A percentile compares a stretch with the other conserved stretches of the same genome.
phyloP scores from a whole-genome alignment of 1,284 basidiomycete species.

The Vanrija pseudolonga region DNA sequence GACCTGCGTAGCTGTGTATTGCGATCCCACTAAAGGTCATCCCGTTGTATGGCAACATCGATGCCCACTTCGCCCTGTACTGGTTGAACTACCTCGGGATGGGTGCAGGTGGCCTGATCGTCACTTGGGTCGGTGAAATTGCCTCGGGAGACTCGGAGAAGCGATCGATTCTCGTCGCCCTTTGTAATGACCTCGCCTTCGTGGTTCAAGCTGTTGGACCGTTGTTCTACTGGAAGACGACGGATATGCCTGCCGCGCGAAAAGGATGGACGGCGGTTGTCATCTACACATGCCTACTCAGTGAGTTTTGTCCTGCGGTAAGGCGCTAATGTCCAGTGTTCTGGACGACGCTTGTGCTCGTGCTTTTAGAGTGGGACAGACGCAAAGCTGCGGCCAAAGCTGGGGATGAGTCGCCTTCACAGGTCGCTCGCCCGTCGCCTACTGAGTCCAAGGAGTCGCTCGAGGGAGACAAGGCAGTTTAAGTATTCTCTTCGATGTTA shows the following conservation, averaged over 20 bases:
- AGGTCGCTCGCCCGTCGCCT: too few relatives aligned
- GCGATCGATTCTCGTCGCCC: conserved; percentile 33
- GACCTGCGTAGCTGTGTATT: conserved; percentile 6
- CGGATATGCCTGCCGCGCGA: conserved; percentile 29
- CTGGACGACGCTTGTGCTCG: conserved; percentile 20
- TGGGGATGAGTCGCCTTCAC: too few relatives aligned
- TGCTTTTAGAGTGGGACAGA: conserved; percentile 17
- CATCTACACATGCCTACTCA: conserved; percentile 21
- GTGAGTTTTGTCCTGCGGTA: conserved; percentile 15
- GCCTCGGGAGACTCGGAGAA: conserved; percentile 31
- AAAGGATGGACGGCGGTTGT: conserved; percentile 32
- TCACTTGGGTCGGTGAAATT: conserved; percentile 40
- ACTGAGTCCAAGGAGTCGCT: too few relatives aligned
- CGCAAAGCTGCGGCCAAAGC: not conserved
- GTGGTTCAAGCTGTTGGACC: conserved; percentile 39
- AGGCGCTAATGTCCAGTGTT: not conserved
- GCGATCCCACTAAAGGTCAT: conserved; percentile 21
- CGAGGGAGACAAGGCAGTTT: too few relatives aligned
- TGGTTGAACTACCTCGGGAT: conserved; percentile 14
- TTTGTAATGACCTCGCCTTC: conserved; percentile 39
- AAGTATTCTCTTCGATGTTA: too few relatives aligned
- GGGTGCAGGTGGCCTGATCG: conserved; percentile 12
- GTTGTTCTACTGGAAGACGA: conserved; percentile 42
- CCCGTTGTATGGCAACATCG: conserved; percentile 34
- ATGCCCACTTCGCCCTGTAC: conserved; percentile 27